Base-by-base conservation (phyloP, 331 rosid species). In the Pyracantha coccinea region DNA sequence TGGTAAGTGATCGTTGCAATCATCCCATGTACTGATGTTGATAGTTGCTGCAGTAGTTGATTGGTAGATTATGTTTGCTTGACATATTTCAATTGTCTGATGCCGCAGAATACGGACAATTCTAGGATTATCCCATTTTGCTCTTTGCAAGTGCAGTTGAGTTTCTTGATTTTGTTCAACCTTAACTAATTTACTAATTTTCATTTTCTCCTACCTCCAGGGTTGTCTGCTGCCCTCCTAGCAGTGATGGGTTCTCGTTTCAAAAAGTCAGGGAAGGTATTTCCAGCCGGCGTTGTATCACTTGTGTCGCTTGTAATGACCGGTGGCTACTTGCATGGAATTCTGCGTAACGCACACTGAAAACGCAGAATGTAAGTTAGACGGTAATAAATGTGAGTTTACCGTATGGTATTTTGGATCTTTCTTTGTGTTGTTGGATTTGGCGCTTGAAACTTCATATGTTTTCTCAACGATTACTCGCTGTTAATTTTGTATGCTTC, bases 231-330 rank as follows among this genome's bases (percentile, higher is more conserved):
- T 84, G 88, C 92, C 29, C 97, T 95, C 69, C 84, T 95, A 72
- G 91, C 60, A 35, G 93, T 89, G 81, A 95, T 95, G 99, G 99
- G 99, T 64, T 83, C 96, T 72, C 99, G 99, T 41, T 95, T 87
- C 78, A 92, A 83, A 90, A 89, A 83, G 41, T 95, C 99, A 8
- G 93, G 99, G 78, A 95, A 95, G 89, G 77, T 95, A 33, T 90
- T 95, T 84, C 99, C 99, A 7, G 99, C 99, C 4, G 99, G 99
- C 10, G 91, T 92, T 47, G 93, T 95, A 24, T 89, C 99, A n/a
- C 86, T 95, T 32, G 90, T 92, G 68, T 95, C 99, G 2, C 82
- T 95, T 58, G 35, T 90, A 75, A 95, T 95, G 99, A 85, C 97
- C 0, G 97, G 93, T 58, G 97, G 99, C 77, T 95, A 92, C 90